Evolutionary conservation across 1,284 basidiomycete genomes (phyloP).

Genomic region (Leccinum insolens): DNA sequence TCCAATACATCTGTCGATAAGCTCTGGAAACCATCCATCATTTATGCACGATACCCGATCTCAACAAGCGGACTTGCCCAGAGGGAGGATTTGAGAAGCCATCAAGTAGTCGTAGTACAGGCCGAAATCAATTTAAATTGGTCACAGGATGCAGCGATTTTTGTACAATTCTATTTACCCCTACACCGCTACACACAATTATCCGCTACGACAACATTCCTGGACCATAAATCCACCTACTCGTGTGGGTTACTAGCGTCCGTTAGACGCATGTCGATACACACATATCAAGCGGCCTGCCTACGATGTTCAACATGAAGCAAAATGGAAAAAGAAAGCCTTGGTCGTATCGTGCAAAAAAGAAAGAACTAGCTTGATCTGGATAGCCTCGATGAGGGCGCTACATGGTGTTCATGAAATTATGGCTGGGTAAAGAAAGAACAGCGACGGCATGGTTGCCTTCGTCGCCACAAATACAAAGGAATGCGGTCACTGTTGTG

Average conservation of each 20-base stretch:
- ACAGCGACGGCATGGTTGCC: constrained; percentile 1
- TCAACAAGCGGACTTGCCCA: constrained; percentile 34
- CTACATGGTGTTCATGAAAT: constrained; percentile 29
- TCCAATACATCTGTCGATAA: constrained; percentile 95
- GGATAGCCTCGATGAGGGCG: constrained; percentile 10
- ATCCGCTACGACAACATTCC: neutral
- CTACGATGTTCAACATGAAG: constrained; percentile 28
- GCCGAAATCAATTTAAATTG: constrained; percentile 4
- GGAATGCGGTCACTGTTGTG: constrained; percentile 41
- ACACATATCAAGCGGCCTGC: constrained; percentile 16
- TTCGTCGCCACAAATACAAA: constrained; percentile 13
- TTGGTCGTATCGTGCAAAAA: constrained; percentile 14
- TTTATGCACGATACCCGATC: neutral
- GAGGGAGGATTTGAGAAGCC: constrained; percentile 70
- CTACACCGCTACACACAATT: constrained; percentile 9
- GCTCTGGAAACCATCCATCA: constrained; percentile 51
- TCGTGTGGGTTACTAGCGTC: constrained; percentile 30
- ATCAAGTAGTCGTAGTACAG: constrained; percentile 36
- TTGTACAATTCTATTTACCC: constrained; percentile 14
- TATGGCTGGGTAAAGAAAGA: constrained; percentile 15
- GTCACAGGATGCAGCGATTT: neutral
- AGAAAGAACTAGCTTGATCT: constrained; percentile 20
- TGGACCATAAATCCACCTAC: constrained; percentile 10
- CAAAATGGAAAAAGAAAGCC: constrained; percentile 18
- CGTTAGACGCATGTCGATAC: constrained; percentile 36